Evolutionary conservation across 805 yeast species (phyloP), one percentile per base, ranked within the genome.

Genomic region (Saccharomycopsis sp.): DNA sequence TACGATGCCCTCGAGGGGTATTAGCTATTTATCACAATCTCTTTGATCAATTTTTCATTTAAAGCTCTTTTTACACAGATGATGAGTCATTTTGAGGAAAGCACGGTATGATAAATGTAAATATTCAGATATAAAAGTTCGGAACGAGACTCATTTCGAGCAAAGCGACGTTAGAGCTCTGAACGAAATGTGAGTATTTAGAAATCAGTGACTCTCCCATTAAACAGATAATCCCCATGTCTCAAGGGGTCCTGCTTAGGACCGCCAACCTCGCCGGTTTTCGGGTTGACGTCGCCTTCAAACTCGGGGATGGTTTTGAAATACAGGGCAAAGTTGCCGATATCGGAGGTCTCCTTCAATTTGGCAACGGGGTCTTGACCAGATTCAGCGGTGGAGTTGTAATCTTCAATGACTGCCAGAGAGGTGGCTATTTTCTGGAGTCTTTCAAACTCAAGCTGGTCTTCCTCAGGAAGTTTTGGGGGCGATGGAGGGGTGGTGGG

Each of bases 241-340:
- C 77, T 75, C 49, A 86, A 68, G 0, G 98, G 98, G 55, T 92
- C 96, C 59, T 92, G 97, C 55, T 92, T 92, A 19, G 98, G 98
- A 0, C 98, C 98, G 36, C 95, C 95, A 17, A 80, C 68, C 61
- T 92, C 98, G 3, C 98, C 98, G 1, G 98, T 92, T 43, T 67
- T 71, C 0, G 98, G 98, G 56, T 92, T 92, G 13, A 70, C 76
- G 48, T 87, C 88, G 1, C 98, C 98, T 60, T 88, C 95, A 56
- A 92, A 92, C 55, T 92, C 98, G 2, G 96, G 95, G 41, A 87
- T 79, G 3, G 87, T 79, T 58, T 80, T 76, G 57, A 81, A 69
- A 49, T 68, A 75, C 42, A 75, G 37, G 1, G 80, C 77, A 51
- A 79, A 73, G 4, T 67, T 63, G 5, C 83, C 82, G 36, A 80